Evolutionary conservation across 2,329 filamentous ascomycete genomes (phyloP).

Genomic region (Parafenestella ontariensis): DNA sequence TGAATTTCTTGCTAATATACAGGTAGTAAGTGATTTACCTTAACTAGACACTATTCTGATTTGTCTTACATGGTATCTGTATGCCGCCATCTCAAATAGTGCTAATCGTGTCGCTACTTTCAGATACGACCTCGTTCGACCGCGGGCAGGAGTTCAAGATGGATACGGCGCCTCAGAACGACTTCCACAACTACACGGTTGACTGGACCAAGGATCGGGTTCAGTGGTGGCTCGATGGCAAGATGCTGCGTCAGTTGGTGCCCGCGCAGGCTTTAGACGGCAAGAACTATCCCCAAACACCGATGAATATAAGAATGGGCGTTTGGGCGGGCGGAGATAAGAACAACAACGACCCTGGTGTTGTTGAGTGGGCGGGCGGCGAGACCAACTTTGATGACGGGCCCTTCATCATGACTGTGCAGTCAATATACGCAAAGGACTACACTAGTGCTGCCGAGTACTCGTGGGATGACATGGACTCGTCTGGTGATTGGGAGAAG

Average conservation of each 20-base stretch:
- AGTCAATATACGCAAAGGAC: slow-evolving; percentile 64
- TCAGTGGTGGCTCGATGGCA: slow-evolving; percentile 70
- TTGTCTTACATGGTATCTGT: too few species aligned
- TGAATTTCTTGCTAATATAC: too few species aligned
- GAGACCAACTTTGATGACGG: slow-evolving; percentile 69
- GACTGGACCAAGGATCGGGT: slow-evolving; percentile 72
- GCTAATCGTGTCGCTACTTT: too few species aligned
- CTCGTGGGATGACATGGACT: slow-evolving; percentile 56
- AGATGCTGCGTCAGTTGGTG: slow-evolving; percentile 66
- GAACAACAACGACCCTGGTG: slow-evolving; percentile 46
- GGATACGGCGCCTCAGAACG: slow-evolving; percentile 37
- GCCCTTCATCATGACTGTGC: slow-evolving; percentile 78
- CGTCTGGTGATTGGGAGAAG: slow-evolving; percentile 50
- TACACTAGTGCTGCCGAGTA: slow-evolving; percentile 70
- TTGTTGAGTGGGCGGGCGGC: slow-evolving; percentile 68
- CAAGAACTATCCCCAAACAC: slow-evolving; percentile 72
- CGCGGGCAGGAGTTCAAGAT: slow-evolving; percentile 49
- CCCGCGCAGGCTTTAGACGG: slow-evolving; percentile 66
- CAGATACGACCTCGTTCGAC: slow-evolving; percentile 60
- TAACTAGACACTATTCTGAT: too few species aligned
- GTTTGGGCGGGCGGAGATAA: slow-evolving; percentile 69
- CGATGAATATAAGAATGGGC: slow-evolving; percentile 74
- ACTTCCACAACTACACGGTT: slow-evolving; percentile 56
- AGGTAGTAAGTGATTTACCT: too few species aligned
- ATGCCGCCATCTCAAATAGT: too few species aligned